A percentile compares a stretch with the other conserved stretches of the same genome.
Conservation (phyloP, 331 rosid genomes). For the Telfairia occidentalis region DNA sequence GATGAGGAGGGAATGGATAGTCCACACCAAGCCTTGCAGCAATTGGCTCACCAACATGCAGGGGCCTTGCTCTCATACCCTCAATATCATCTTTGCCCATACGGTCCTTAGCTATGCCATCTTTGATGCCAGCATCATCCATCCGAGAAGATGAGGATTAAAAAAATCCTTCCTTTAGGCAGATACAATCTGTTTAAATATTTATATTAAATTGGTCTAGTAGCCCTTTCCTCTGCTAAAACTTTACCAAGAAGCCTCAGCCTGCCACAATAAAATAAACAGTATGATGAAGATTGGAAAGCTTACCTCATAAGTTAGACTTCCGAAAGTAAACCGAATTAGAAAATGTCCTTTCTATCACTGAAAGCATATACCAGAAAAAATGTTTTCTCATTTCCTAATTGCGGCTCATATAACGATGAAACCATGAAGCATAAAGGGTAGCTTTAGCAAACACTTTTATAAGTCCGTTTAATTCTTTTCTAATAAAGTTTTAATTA, state of each 20-base stretch:
- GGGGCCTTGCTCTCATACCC: slow-evolving; percentile 31
- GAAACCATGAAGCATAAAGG: no score
- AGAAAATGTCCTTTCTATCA: background rate
- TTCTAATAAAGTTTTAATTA: no score
- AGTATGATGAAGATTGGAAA: background rate
- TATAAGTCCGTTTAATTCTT: no score
- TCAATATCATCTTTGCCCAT: slow-evolving; percentile 24
- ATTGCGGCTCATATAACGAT: no score
- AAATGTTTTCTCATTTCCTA: background rate
- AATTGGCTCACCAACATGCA: slow-evolving; percentile 51
- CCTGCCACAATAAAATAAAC: slow-evolving; percentile 4
- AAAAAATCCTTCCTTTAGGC: slow-evolving; percentile 27
- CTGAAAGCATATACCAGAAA: background rate
- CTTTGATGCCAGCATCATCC: slow-evolving; percentile 16
- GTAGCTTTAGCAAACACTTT: no score
- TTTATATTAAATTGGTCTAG: slow-evolving; percentile 27
- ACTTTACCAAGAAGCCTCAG: slow-evolving; percentile 65
- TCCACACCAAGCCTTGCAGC: slow-evolving; percentile 84
- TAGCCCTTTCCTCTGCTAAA: slow-evolving; percentile 57
- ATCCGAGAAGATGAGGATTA: slow-evolving; percentile 17
- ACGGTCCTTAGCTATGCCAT: background rate
- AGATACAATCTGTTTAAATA: slow-evolving; percentile 18
- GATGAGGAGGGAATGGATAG: slow-evolving; percentile 84
- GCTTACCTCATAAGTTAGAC: background rate
- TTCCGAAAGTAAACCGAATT: background rate